phyloP scores from a whole-genome alignment of 768 basidiomycete species.

The Calvatia gigantea region DNA sequence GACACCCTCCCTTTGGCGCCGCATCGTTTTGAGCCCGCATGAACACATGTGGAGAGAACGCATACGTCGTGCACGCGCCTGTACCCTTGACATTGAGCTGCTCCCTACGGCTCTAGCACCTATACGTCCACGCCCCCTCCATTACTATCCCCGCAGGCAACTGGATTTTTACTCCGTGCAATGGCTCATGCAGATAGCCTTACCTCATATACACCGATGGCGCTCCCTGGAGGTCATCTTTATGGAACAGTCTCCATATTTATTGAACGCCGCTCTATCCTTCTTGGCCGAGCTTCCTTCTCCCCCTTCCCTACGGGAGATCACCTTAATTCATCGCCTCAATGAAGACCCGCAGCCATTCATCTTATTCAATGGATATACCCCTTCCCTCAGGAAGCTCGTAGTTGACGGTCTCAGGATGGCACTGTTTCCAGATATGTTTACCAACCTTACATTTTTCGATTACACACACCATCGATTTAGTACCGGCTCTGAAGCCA shows the following conservation, averaged over 20 bases:
- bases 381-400: constrained; percentile 52
- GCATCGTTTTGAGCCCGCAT: constrained; percentile 46
- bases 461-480: constrained; percentile 76
- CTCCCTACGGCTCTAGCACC: constrained; percentile 27
- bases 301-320: constrained; percentile 10
- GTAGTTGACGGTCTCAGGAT: constrained; percentile 65
- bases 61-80: constrained; percentile 55
- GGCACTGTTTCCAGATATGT: constrained; percentile 60
- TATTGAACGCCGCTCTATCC: constrained; percentile 68
- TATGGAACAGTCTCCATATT: constrained; percentile 50
- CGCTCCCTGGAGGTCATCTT: constrained; percentile 62
- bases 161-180: constrained; percentile 48
- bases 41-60: constrained; percentile 61
- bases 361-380: constrained; percentile 55
- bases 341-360: constrained; percentile 74
- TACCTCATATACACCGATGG: constrained; percentile 50
- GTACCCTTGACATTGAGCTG: constrained; percentile 59
- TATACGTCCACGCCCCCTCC: constrained; percentile 23
- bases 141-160: constrained; percentile 19
- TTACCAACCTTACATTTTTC: constrained; percentile 55
- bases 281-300: constrained; percentile 44
- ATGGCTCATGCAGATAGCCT: constrained; percentile 57
- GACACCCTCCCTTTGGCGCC: constrained; percentile 64
- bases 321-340: constrained; percentile 49
- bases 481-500: constrained; percentile 51